Evolutionary conservation across 345 rosid species (phyloP).

Genomic region (Acer negundo): DNA sequence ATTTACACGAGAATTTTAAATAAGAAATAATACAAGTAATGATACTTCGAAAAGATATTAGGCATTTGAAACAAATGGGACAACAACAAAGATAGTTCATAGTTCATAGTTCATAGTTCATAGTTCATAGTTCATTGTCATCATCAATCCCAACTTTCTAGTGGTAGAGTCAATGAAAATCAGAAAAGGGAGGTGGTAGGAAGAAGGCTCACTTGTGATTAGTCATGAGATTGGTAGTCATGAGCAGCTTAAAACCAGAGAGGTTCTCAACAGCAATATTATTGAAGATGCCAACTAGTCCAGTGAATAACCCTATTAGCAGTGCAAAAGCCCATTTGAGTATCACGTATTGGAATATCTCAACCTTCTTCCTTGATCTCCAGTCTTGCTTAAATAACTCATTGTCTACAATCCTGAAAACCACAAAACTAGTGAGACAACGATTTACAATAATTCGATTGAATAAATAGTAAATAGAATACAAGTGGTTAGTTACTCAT

Average conservation of each 20-base stretch:
- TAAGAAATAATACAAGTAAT: too few species aligned
- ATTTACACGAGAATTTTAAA: too few species aligned
- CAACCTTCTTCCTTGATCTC: slow-evolving; percentile 41
- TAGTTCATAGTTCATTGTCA: too few species aligned
- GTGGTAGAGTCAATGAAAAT: too few species aligned
- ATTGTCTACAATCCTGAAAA: slow-evolving; percentile 44
- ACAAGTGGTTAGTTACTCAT: slow-evolving; percentile 33
- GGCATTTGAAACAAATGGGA: too few species aligned
- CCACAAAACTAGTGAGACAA: not conserved
- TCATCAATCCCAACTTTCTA: too few species aligned
- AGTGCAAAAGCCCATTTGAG: slow-evolving; percentile 50
- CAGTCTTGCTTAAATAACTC: slow-evolving; percentile 52
- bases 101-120: too few species aligned
- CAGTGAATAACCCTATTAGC: slow-evolving; percentile 34
- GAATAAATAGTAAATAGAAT: not conserved
- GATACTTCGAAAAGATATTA: too few species aligned
- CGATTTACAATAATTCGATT: too few species aligned
- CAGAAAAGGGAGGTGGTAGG: not conserved
- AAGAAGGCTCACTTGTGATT: slow-evolving; percentile 29
- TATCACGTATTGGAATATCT: slow-evolving; percentile 43
- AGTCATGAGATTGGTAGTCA: slow-evolving; percentile 33
- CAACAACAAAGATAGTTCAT: too few species aligned
- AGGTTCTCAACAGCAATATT: slow-evolving; percentile 44
- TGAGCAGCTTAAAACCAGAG: slow-evolving; percentile 46
- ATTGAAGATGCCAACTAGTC: slow-evolving; percentile 41